Conservation (phyloP, 2,329 filamentous ascomycete genomes). For the Nigrospora sphaerica region DNA sequence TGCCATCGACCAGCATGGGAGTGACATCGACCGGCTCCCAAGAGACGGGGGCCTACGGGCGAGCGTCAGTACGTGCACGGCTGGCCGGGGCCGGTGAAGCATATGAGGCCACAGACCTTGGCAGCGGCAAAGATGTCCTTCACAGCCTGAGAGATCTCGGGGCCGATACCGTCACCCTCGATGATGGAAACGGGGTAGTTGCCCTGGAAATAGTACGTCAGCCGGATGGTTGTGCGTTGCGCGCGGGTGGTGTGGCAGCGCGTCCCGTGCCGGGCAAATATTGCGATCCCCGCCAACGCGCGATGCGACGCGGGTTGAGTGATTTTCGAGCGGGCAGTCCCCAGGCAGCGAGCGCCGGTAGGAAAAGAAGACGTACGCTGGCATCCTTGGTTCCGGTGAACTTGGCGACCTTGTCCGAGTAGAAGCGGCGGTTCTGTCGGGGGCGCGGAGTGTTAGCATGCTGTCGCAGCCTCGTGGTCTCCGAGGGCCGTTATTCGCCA, state of each 20-base stretch:
- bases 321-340: slow-evolving; percentile 25
- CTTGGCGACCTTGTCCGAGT: slow-evolving; percentile 69
- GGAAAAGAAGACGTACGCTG: slow-evolving; percentile 56
- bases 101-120: slow-evolving; percentile 52
- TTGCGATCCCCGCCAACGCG: too few species aligned
- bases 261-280: too few species aligned
- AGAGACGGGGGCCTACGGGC: slow-evolving; percentile 70
- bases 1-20: slow-evolving; percentile 87
- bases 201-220: slow-evolving; percentile 47
- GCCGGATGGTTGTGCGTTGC: slow-evolving; percentile 12
- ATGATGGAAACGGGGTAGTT: slow-evolving; percentile 96
- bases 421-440: slow-evolving; percentile 49
- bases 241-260: slow-evolving; percentile 4
- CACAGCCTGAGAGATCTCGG: slow-evolving; percentile 94
- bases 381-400: slow-evolving; percentile 87
- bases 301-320: slow-evolving; percentile 22
- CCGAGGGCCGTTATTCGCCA: slow-evolving; percentile 1
- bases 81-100: background rate
- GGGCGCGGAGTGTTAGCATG: slow-evolving; percentile 14
- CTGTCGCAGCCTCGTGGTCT: background rate
- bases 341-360: slow-evolving; percentile 8
- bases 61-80: background rate
- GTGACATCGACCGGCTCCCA: slow-evolving; percentile 98
- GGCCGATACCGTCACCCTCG: slow-evolving; percentile 97
- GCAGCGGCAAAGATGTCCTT: slow-evolving; percentile 98